Base-by-base conservation (phyloP, 352 stramenopile species). In the Globisporangium uncinulatum region DNA sequence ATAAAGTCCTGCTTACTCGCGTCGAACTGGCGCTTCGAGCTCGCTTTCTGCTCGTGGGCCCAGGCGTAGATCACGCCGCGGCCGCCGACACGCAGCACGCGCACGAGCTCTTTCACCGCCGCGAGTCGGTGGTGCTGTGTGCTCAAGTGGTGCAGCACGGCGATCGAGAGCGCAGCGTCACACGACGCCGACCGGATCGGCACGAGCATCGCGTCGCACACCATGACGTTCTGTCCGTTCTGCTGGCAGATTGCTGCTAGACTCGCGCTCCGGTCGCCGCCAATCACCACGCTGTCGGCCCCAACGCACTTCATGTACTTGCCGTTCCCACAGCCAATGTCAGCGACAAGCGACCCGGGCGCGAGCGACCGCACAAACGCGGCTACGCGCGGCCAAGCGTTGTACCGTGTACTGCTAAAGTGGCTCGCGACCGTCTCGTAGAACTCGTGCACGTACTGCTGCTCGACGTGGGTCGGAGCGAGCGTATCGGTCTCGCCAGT, bases 241-340 rank as follows among this genome's bases (percentile, higher is more conserved):
- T 69, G 59, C 9, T 66, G 57, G 66, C 84, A 94, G 44, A 94
- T 92, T 20, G 66, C 59, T 3, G 83, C 79, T 6, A 95, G 66
- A 4, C 73, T 78, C 10, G 59, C 62, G 46, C 84, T 92, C 31
- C 84, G 78, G 46, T 93, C 83, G 31, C 80, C 79, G 21, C 83
- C 83, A 20, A 91, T 54, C 14, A 81, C 66, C 2, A 73, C 68
- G 41, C 71, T 85, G 58, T 79, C 55, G 14, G 67, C 36, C 46
- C 81, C 63, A 11, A 94, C 74, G 57, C 79, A 91, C 58, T 89
- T 89, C 83, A 94, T 92, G 62, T 95, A 95, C 66, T 95, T 95
- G 50, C 86, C 86, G 45, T 95, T 95, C 44, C 83, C 86, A 43
- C 86, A 95, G 20, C 86, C 85, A 47, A 95, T 79, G 68, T 95